Evolutionary conservation across 2,329 filamentous ascomycete species (phyloP).

Genomic region (Dothideomycetes sp.): DNA sequence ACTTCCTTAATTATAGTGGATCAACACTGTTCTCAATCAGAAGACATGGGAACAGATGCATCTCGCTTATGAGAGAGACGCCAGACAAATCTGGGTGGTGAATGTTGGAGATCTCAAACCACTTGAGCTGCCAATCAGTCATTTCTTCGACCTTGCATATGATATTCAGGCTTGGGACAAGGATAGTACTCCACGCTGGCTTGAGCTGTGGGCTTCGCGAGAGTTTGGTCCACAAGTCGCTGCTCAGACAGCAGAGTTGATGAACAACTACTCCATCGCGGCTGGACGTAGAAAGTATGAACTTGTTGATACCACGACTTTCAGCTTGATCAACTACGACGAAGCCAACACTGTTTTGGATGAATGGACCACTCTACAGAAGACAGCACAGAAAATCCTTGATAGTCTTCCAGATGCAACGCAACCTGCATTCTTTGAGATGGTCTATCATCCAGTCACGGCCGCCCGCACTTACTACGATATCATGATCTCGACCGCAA

Average conservation of each 20-base stretch:
- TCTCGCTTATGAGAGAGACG: constrained; percentile 50
- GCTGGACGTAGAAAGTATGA: constrained; percentile 54
- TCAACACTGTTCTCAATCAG: constrained; percentile 56
- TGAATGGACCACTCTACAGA: constrained; percentile 46
- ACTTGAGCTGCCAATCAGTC: constrained; percentile 55
- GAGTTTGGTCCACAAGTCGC: constrained; percentile 47
- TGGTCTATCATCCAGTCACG: constrained; percentile 51
- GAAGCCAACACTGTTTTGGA: constrained; percentile 51
- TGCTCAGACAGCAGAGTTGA: constrained; percentile 40
- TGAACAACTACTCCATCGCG: constrained; percentile 49
- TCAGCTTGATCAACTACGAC: constrained; percentile 54
- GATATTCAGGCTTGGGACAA: constrained; percentile 50
- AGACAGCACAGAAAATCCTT: constrained; percentile 48
- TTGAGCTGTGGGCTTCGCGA: constrained; percentile 46
- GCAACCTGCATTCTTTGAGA: constrained; percentile 54
- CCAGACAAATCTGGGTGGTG: constrained; percentile 55
- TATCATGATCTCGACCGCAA: constrained; percentile 42
- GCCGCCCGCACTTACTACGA: constrained; percentile 50
- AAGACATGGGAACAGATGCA: constrained; percentile 60
- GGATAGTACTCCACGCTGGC: constrained; percentile 48
- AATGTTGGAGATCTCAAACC: constrained; percentile 61
- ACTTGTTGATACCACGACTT: constrained; percentile 49
- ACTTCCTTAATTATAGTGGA: constrained; percentile 49
- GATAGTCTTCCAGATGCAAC: constrained; percentile 41
- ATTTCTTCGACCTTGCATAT: constrained; percentile 61